Conservation (phyloP, 352 stramenopile species). For the Pythium biforme region DNA sequence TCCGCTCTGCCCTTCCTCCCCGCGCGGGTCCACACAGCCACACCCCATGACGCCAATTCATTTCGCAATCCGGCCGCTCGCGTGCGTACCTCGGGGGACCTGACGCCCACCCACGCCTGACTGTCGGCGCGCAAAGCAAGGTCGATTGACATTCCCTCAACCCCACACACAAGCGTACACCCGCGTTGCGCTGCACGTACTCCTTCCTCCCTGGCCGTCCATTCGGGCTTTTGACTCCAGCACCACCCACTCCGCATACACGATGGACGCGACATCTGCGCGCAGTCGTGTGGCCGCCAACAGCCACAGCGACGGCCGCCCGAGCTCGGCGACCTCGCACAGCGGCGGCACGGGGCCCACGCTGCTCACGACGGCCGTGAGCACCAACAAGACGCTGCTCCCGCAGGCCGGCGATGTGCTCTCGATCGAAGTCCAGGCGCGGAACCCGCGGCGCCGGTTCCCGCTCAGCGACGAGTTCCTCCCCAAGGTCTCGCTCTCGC, state of each 20-base stretch:
- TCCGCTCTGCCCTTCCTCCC: too few relatives aligned
- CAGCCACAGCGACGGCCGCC: conserved; percentile 9
- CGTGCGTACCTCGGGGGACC: neutral
- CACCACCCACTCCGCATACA: neutral
- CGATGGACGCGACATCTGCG: conserved; percentile 2
- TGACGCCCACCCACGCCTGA: neutral
- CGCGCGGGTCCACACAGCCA: too few relatives aligned
- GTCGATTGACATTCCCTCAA: neutral
- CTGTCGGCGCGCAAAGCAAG: too few relatives aligned
- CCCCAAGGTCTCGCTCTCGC: conserved; percentile 39
- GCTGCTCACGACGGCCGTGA: conserved; percentile 20
- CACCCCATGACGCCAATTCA: neutral
- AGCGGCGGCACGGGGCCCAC: conserved; percentile 6
- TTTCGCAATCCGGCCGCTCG: conserved; percentile 1
- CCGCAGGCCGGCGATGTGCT: conserved; percentile 51
- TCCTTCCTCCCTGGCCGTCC: neutral
- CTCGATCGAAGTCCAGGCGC: conserved; percentile 59
- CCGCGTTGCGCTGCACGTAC: neutral
- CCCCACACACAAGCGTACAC: neutral
- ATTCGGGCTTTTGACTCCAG: neutral
- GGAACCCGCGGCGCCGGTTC: conserved; percentile 60
- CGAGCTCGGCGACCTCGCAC: conserved; percentile 19
- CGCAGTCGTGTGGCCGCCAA: neutral
- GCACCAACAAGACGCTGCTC: conserved; percentile 31
- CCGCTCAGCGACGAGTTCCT: conserved; percentile 53